These are phyloP conservation scores for Botryobasidium botryosum DNA, from an alignment of 768 basidiomycete genomes.

Conservation along the genomic window DNA sequence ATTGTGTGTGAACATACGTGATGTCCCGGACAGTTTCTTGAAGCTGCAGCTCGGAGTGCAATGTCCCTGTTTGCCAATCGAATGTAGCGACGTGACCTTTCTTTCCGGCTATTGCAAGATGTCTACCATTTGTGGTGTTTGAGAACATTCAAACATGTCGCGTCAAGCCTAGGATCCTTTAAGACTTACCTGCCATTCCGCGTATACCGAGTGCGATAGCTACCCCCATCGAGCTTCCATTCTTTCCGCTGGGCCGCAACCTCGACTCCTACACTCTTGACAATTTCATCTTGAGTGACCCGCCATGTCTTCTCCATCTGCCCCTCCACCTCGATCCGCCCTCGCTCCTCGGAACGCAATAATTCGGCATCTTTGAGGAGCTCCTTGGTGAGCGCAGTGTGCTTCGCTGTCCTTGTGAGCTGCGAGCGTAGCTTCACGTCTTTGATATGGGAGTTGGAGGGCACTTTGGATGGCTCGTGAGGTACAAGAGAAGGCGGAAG, in stretches of 20 bases:
- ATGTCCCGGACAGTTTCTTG: slow-evolving; percentile 86
- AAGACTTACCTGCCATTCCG: slow-evolving; percentile 66
- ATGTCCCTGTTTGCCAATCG: slow-evolving; percentile 75
- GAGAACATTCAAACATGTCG: neutral
- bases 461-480: neutral
- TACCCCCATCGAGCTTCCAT: slow-evolving; percentile 70
- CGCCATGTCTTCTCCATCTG: slow-evolving; percentile 85
- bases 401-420: neutral
- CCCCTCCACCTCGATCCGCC: slow-evolving; percentile 57
- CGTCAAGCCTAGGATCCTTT: neutral
- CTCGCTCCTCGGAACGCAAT: slow-evolving; percentile 49
- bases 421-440: slow-evolving; percentile 2
- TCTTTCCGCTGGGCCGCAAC: slow-evolving; percentile 62
- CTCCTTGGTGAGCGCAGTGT: slow-evolving; percentile 23
- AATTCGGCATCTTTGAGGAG: slow-evolving; percentile 56
- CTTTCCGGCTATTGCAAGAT: slow-evolving; percentile 70
- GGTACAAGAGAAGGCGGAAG: too few relatives aligned
- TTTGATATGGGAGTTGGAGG: neutral
- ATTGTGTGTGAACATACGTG: slow-evolving; percentile 35
- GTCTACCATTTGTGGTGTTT: slow-evolving; percentile 26
- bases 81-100: slow-evolving; percentile 83
- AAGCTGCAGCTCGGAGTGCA: slow-evolving; percentile 78
- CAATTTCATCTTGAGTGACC: slow-evolving; percentile 65
- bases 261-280: slow-evolving; percentile 44
- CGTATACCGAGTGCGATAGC: slow-evolving; percentile 72